phyloP scores from a whole-genome alignment of 2,329 filamentous ascomycete genomes.

The Penicillium paneum region DNA sequence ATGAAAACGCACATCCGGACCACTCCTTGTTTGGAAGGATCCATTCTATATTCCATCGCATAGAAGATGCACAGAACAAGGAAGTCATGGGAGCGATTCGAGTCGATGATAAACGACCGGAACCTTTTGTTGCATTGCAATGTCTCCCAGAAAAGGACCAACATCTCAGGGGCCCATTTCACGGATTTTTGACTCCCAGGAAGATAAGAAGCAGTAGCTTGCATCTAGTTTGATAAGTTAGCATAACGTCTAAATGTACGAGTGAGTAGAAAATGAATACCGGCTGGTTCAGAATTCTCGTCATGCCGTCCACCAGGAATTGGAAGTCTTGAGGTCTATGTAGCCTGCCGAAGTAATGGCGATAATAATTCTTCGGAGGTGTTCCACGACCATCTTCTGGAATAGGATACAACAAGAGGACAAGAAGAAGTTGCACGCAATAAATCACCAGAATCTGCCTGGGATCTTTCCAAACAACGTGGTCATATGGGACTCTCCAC shows the following conservation, averaged over 20 bases:
- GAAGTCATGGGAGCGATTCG: slow-evolving; percentile 88
- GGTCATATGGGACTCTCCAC: slow-evolving; percentile 93
- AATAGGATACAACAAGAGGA: slow-evolving; percentile 80
- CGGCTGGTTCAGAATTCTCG: slow-evolving; percentile 84
- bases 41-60: slow-evolving; percentile 81
- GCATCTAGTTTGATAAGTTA: slow-evolving; percentile 51
- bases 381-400: slow-evolving; percentile 67
- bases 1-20: slow-evolving; percentile 98
- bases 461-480: slow-evolving; percentile 84
- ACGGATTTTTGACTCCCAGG: slow-evolving; percentile 76
- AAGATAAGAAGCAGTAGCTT: slow-evolving; percentile 82
- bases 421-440: slow-evolving; percentile 83
- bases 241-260: slow-evolving; percentile 12
- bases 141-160: slow-evolving; percentile 96
- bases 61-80: slow-evolving; percentile 88
- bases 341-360: slow-evolving; percentile 83
- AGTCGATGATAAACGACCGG: slow-evolving; percentile 94
- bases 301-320: slow-evolving; percentile 94
- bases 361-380: slow-evolving; percentile 83
- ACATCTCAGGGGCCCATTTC: slow-evolving; percentile 89
- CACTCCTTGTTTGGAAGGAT: slow-evolving; percentile 82
- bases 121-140: slow-evolving; percentile 98
- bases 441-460: slow-evolving; percentile 90
- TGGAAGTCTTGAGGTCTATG: slow-evolving; percentile 96
- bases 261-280: slow-evolving; percentile 32